A percentile compares a stretch with the other conserved stretches of the same genome.
phyloP scores from a whole-genome alignment of 495 filamentous ascomycete species.

The Podospora pseudopauciseta region DNA sequence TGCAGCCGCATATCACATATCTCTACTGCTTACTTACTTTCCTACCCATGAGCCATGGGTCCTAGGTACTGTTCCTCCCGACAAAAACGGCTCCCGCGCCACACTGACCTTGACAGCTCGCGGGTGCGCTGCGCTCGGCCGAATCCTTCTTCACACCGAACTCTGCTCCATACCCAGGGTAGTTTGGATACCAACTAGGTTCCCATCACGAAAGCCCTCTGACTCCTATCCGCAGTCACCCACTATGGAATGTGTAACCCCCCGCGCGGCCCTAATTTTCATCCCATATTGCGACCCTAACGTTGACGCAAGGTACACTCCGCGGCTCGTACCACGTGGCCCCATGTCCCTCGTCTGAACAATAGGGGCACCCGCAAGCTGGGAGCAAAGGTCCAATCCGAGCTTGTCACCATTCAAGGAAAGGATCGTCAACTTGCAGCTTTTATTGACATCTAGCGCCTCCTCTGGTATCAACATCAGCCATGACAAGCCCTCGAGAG shows the following conservation, averaged over 20 bases:
- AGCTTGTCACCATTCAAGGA: neutral
- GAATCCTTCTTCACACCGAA: constrained; percentile 1
- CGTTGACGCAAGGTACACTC: neutral
- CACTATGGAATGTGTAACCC: neutral
- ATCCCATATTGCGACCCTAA: neutral
- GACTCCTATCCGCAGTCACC: neutral
- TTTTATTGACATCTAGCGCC: neutral
- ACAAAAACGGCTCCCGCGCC: neutral
- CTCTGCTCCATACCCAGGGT: neutral
- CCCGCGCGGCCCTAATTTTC: neutral
- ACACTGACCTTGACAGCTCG: neutral
- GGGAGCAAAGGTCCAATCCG: neutral
- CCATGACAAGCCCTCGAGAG: neutral
- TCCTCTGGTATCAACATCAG: neutral
- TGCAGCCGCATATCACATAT: neutral
- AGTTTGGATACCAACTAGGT: neutral
- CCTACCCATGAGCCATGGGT: neutral
- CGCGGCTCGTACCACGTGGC: neutral
- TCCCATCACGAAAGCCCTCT: neutral
- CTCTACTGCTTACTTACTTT: neutral
- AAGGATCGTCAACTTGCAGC: neutral
- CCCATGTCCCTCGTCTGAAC: neutral
- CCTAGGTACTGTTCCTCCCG: neutral
- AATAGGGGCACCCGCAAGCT: neutral
- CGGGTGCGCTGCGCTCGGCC: neutral